A percentile compares a stretch with the other conserved stretches of the same genome.
Conservation (phyloP, 2,329 filamentous ascomycete species). For the Fusarium sp. region DNA sequence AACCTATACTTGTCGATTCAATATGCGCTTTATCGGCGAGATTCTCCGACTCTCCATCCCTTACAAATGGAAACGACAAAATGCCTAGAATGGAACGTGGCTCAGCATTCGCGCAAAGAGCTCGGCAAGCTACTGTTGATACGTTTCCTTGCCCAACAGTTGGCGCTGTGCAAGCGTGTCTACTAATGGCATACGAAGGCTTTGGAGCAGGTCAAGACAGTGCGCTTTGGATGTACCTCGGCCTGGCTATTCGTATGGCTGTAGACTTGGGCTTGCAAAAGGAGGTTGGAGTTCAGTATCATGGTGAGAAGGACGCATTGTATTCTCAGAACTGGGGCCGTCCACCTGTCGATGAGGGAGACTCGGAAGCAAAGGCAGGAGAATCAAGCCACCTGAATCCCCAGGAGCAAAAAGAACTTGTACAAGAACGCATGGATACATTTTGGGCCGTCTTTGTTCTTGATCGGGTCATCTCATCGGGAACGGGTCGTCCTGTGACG, state of each 20-base stretch:
- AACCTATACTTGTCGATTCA: conserved; percentile 86
- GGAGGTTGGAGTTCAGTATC: conserved; percentile 76
- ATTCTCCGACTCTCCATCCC: conserved; percentile 73
- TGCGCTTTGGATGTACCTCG: conserved; percentile 93
- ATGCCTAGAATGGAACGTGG: conserved; percentile 75
- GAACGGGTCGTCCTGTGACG: conserved; percentile 85
- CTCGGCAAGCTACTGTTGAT: conserved; percentile 84
- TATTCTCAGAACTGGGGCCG: conserved; percentile 59
- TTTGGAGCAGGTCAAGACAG: conserved; percentile 91
- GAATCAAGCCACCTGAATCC: conserved; percentile 57
- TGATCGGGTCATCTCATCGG: conserved; percentile 87
- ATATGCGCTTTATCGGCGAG: conserved; percentile 85
- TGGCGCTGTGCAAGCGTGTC: conserved; percentile 83
- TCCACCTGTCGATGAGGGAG: conserved; percentile 49
- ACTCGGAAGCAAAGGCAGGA: conserved; percentile 56
- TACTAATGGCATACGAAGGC: conserved; percentile 88
- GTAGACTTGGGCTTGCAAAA: conserved; percentile 86
- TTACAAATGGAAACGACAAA: conserved; percentile 61
- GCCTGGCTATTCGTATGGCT: conserved; percentile 85
- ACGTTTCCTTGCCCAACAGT: conserved; percentile 86
- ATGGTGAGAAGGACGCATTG: conserved; percentile 64
- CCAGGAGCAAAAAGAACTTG: conserved; percentile 72
- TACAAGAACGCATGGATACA: conserved; percentile 85
- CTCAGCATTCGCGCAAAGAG: conserved; percentile 81
- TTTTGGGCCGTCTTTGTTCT: conserved; percentile 93